These are phyloP conservation scores for Aspergillus sp. DNA, from an alignment of 2,329 filamentous ascomycete species.

Conservation along the genomic window DNA sequence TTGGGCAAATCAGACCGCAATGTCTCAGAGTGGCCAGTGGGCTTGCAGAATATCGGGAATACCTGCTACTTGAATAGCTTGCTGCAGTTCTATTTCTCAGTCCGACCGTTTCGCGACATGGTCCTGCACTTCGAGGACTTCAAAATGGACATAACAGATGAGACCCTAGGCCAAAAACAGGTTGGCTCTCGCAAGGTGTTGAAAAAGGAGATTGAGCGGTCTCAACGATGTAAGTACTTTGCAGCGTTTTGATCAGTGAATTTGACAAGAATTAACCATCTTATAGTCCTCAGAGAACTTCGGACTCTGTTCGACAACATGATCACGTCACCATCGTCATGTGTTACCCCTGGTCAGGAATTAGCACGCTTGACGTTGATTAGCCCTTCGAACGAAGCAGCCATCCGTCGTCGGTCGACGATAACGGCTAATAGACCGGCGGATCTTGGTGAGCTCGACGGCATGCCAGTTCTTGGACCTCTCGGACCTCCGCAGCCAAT, in stretches of 20 bases:
- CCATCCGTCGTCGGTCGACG: constrained; percentile 50
- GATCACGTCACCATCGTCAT: constrained; percentile 60
- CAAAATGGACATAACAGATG: constrained; percentile 65
- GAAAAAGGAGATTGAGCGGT: constrained; percentile 55
- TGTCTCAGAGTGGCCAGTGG: constrained; percentile 68
- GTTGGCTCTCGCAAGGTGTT: constrained; percentile 73
- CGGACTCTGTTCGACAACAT: constrained; percentile 69
- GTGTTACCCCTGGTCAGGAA: constrained; percentile 70
- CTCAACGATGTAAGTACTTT: constrained; percentile 70
- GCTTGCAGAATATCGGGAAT: constrained; percentile 90
- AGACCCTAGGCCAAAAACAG: constrained; percentile 63
- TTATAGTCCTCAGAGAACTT: constrained; percentile 71
- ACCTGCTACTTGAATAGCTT: constrained; percentile 98
- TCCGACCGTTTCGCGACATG: constrained; percentile 76
- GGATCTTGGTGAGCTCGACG: constrained; percentile 44
- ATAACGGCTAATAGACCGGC: constrained; percentile 31
- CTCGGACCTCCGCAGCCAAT: constrained; percentile 37
- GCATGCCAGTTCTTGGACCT: constrained; percentile 47
- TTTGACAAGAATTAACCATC: constrained; percentile 2
- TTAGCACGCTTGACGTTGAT: constrained; percentile 78
- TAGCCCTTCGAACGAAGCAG: constrained; percentile 55
- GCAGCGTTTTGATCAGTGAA: background rate
- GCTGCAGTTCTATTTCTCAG: constrained; percentile 89
- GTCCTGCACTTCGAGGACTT: constrained; percentile 73
- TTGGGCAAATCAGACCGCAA: constrained; percentile 30